A percentile compares a stretch with the other conserved stretches of the same genome.
Evolutionary conservation across 2,329 filamentous ascomycete species (phyloP).

Genomic region (Dryadomyces quercus-mongolicae): DNA sequence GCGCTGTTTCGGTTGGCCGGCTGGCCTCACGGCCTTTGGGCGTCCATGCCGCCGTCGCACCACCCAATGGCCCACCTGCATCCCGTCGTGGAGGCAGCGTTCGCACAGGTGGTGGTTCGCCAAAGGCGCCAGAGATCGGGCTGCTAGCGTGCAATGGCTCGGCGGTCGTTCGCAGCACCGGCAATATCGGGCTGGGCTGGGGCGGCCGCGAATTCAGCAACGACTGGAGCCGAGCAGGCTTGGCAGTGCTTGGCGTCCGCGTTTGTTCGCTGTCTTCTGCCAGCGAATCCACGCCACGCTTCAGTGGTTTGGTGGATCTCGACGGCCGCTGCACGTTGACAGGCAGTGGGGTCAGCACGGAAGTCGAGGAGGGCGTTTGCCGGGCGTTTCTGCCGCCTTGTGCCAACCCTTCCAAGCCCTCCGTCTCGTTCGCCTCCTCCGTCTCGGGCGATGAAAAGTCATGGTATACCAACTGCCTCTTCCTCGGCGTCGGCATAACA

Average conservation of each 20-base stretch:
- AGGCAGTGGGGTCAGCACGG: conserved; percentile 5
- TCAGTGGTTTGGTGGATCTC: not conserved
- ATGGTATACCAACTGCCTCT: conserved; percentile 15
- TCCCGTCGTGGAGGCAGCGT: not conserved
- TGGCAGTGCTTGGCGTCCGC: not conserved
- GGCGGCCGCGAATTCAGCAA: conserved; percentile 9
- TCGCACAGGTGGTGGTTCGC: conserved; percentile 7
- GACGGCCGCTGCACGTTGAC: conserved; percentile 4
- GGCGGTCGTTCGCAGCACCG: not conserved
- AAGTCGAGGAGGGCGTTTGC: not conserved
- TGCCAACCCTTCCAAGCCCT: no score
- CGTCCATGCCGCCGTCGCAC: not conserved
- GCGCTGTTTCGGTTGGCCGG: not conserved
- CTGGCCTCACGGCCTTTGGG: not conserved
- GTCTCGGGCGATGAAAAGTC: not conserved
- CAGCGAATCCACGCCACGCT: conserved; percentile 7
- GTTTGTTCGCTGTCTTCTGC: conserved; percentile 1
- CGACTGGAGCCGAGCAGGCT: conserved; percentile 4
- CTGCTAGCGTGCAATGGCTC: not conserved
- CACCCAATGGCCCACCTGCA: not conserved
- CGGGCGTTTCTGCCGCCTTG: not conserved
- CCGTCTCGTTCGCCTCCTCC: not conserved
- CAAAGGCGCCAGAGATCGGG: conserved; percentile 4
- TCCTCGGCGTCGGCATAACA: conserved; percentile 29
- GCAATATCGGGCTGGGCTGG: conserved; percentile 7